Percentiles rank a stretch among this genome's conserved stretches.
These are phyloP conservation scores for Hordeum vulgare DNA, from an alignment of 176 grass and related monocot species.

Conservation along the genomic window DNA sequence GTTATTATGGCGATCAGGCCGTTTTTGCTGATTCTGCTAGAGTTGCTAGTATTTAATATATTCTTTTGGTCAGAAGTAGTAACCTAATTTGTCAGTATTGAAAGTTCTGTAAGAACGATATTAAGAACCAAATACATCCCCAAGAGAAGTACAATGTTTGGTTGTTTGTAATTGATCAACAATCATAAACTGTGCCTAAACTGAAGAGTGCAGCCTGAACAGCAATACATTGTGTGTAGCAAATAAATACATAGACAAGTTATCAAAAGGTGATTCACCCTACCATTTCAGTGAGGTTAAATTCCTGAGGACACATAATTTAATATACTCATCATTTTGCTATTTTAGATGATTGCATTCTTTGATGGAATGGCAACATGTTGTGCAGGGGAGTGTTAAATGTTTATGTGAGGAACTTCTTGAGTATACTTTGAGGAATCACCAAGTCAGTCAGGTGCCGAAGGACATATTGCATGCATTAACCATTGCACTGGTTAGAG, in stretches of 20 bases:
- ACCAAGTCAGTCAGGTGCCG: constrained; percentile 68
- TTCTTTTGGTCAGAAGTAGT: not conserved
- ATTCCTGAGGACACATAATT: not conserved
- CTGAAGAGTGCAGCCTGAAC: not conserved
- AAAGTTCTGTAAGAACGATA: not conserved
- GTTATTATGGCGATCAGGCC: no score
- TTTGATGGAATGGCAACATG: not conserved
- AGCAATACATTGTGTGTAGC: not conserved
- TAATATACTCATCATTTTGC: not conserved
- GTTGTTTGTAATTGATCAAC: constrained; percentile 4
- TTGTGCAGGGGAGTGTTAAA: constrained; percentile 65
- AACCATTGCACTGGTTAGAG: constrained; percentile 86
- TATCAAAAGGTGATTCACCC: not conserved
- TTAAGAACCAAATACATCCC: constrained; percentile 5
- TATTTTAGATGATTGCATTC: not conserved
- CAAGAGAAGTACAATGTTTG: not conserved
- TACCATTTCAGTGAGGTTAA: not conserved
- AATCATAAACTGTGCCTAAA: constrained; percentile 1
- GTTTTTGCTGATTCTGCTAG: not conserved
- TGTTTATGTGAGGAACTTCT: constrained; percentile 62
- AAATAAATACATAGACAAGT: not conserved
- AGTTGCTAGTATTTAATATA: not conserved
- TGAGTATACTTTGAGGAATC: constrained; percentile 87
- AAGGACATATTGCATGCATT: constrained; percentile 76
- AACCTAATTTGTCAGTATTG: not conserved